These are phyloP conservation scores for Triticum timopheevii DNA, from an alignment of 176 grass and related monocot genomes.

Conservation along the genomic window DNA sequence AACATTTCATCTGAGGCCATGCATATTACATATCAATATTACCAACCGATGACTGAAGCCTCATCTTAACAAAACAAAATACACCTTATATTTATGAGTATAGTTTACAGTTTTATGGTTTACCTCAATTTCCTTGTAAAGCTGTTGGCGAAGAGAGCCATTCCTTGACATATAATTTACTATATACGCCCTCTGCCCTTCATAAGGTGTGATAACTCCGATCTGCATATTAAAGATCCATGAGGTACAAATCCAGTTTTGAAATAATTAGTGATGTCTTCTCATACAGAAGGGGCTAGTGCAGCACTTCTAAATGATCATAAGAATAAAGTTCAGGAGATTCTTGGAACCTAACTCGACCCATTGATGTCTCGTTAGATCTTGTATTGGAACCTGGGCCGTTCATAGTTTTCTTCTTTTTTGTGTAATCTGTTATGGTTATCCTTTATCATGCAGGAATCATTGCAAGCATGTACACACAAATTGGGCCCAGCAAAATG, in stretches of 20 bases:
- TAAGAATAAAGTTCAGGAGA: too few relatives aligned
- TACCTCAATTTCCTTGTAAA: slow-evolving; percentile 99
- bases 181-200: slow-evolving; percentile 99
- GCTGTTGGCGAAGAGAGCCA: slow-evolving; percentile 92
- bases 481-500: neutral
- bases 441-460: neutral
- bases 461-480: neutral
- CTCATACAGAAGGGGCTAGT: neutral
- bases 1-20: neutral
- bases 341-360: too few relatives aligned
- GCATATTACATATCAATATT: neutral
- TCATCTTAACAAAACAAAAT: neutral
- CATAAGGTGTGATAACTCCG: slow-evolving; percentile 98
- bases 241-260: slow-evolving; percentile 3
- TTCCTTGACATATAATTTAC: slow-evolving; percentile 99
- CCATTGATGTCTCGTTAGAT: neutral
- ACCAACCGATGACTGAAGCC: neutral
- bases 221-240: slow-evolving; percentile 62
- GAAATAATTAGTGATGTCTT: neutral
- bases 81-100: neutral
- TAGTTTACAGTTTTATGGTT: neutral
- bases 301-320: neutral
- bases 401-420: neutral
- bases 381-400: neutral
- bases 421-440: neutral